A percentile compares a stretch with the other conserved stretches of the same genome.
Conservation (phyloP, 768 basidiomycete species). For the Pilatotrama ljubarskyi region DNA sequence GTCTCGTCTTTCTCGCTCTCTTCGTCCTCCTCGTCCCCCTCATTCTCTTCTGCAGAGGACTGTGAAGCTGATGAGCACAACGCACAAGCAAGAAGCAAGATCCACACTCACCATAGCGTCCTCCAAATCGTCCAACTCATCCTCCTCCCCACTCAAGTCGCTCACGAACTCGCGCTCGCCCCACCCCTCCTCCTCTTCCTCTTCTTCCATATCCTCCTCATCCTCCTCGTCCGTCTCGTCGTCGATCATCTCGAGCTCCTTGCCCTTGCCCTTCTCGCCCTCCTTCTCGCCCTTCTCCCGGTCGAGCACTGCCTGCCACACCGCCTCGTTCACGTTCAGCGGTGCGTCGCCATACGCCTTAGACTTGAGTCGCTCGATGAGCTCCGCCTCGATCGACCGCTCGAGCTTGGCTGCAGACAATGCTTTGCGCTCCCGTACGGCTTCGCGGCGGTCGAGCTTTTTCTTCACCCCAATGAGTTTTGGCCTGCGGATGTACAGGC, state of each 20-base stretch:
- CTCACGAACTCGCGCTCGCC: constrained; percentile 80
- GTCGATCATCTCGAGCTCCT: constrained; percentile 50
- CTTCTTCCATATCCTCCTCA: constrained; percentile 56
- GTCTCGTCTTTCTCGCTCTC: constrained; percentile 39
- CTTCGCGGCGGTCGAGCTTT: constrained; percentile 92
- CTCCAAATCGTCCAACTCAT: constrained; percentile 65
- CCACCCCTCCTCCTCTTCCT: constrained; percentile 54
- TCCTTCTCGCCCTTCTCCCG: constrained; percentile 57
- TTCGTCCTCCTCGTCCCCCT: constrained; percentile 43
- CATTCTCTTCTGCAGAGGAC: constrained; percentile 41
- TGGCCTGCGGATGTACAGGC: constrained; percentile 51
- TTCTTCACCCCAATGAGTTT: constrained; percentile 96
- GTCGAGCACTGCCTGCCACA: constrained; percentile 92
- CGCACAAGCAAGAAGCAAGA: not conserved
- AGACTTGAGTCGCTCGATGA: constrained; percentile 91
- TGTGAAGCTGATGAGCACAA: not conserved
- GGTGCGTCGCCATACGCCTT: constrained; percentile 98
- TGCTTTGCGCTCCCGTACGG: constrained; percentile 92
- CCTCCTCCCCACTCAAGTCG: constrained; percentile 69
- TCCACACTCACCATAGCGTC: constrained; percentile 55
- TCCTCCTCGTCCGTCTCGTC: constrained; percentile 59
- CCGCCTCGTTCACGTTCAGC: constrained; percentile 95
- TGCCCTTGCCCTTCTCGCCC: constrained; percentile 41
- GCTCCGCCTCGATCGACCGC: constrained; percentile 92
- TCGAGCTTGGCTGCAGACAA: constrained; percentile 95